Evolutionary conservation across 2,329 filamentous ascomycete genomes (phyloP).

Genomic region (Diaporthe sp.): DNA sequence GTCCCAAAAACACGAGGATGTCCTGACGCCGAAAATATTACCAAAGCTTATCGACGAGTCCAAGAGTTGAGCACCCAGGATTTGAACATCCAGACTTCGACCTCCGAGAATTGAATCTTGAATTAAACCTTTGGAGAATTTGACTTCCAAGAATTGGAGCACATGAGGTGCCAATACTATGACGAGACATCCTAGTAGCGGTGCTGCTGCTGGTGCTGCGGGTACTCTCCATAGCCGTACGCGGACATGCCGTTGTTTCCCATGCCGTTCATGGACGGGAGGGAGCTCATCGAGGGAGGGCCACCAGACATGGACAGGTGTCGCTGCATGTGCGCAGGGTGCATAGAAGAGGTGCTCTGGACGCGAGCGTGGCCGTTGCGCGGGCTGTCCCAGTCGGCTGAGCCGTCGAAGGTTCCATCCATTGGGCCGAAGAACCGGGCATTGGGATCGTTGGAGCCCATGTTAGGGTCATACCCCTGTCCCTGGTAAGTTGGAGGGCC

Average conservation of each 20-base stretch:
- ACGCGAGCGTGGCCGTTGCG: conserved; percentile 37
- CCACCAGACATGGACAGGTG: conserved; percentile 29
- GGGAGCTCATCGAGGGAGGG: conserved; percentile 30
- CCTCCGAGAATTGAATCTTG: neutral
- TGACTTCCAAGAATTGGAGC: neutral
- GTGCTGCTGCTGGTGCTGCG: conserved; percentile 32
- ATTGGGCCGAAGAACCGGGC: conserved; percentile 24
- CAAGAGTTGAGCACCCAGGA: neutral
- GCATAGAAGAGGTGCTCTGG: conserved; percentile 36
- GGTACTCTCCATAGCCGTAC: conserved; percentile 17
- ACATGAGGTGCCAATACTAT: neutral
- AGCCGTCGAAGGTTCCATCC: conserved; percentile 14
- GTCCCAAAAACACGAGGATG: conserved; percentile 18
- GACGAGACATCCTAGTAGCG: neutral
- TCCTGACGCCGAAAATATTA: conserved; percentile 1
- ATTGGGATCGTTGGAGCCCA: neutral
- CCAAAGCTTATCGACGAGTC: conserved; percentile 5
- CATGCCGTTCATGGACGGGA: conserved; percentile 39
- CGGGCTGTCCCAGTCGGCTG: conserved; percentile 30
- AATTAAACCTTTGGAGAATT: neutral
- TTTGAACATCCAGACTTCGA: conserved; percentile 2
- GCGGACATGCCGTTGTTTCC: neutral
- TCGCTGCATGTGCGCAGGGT: conserved; percentile 27
- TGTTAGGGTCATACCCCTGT: conserved; percentile 28
- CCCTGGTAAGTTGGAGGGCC: conserved; percentile 33